phyloP scores from a whole-genome alignment of 208 protist species.

The Leishmania martiniquensis region DNA sequence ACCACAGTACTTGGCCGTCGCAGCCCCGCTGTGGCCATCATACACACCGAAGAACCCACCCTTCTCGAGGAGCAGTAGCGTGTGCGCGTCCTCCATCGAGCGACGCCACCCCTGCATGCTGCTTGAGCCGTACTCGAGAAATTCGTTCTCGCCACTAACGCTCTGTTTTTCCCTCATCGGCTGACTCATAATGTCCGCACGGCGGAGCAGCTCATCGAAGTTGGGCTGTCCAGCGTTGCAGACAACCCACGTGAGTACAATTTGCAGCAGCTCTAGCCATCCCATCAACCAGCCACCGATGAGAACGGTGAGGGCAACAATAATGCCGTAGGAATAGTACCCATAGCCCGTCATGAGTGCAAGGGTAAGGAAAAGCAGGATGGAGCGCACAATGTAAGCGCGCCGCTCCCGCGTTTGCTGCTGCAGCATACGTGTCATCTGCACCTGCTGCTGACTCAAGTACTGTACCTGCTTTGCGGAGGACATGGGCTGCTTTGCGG shows the following conservation, averaged over 20 bases:
- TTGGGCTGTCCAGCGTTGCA: slow-evolving; percentile 26
- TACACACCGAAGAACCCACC: slow-evolving; percentile 92
- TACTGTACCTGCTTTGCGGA: slow-evolving; percentile 28
- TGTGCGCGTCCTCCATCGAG: slow-evolving; percentile 93
- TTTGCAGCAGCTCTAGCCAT: slow-evolving; percentile 20
- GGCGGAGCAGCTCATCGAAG: slow-evolving; percentile 73
- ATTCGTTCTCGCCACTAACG: slow-evolving; percentile 63
- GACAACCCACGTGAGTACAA: slow-evolving; percentile 23
- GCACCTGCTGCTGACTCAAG: slow-evolving; percentile 27
- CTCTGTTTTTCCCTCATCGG: slow-evolving; percentile 84
- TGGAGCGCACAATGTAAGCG: slow-evolving; percentile 11
- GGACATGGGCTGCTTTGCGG: slow-evolving; percentile 22
- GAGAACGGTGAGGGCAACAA: slow-evolving; percentile 18
- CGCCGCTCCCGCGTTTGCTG: slow-evolving; percentile 27
- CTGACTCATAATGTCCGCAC: slow-evolving; percentile 87
- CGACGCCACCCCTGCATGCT: slow-evolving; percentile 93
- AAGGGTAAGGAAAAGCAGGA: slow-evolving; percentile 16
- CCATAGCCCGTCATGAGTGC: slow-evolving; percentile 14
- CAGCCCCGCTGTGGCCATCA: slow-evolving; percentile 89
- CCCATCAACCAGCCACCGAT: slow-evolving; percentile 25
- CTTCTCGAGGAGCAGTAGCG: slow-evolving; percentile 62
- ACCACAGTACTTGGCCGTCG: slow-evolving; percentile 77
- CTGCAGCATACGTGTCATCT: slow-evolving; percentile 29
- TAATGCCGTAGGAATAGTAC: slow-evolving; percentile 24
- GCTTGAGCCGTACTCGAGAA: slow-evolving; percentile 67